Evolutionary conservation across 176 grass and related monocot species (phyloP).

Genomic region (Elaeis guineensis): DNA sequence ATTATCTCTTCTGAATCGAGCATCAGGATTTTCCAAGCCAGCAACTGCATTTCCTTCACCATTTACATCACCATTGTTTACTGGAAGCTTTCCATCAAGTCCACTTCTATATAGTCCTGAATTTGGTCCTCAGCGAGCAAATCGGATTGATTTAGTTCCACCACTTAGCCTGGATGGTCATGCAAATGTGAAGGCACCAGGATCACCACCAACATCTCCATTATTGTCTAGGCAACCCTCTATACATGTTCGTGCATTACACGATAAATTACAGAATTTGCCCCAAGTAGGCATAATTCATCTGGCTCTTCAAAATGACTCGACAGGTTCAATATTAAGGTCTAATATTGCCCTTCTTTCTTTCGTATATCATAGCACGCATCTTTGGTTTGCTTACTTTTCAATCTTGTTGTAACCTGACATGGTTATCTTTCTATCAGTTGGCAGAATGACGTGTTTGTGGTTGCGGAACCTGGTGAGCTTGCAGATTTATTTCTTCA

Average conservation of each 20-base stretch:
- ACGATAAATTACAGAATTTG: slow-evolving; percentile 92
- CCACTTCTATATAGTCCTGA: slow-evolving; percentile 93
- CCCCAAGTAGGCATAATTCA: slow-evolving; percentile 95
- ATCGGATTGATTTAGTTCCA: slow-evolving; percentile 76
- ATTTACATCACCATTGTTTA: slow-evolving; percentile 89
- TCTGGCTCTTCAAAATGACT: slow-evolving; percentile 93
- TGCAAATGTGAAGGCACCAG: slow-evolving; percentile 30
- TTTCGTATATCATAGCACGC: not conserved
- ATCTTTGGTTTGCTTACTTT: slow-evolving; percentile 6
- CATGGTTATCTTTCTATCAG: slow-evolving; percentile 30
- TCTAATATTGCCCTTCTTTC: slow-evolving; percentile 17
- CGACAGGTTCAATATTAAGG: slow-evolving; percentile 88
- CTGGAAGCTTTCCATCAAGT: slow-evolving; percentile 96
- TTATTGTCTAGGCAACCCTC: slow-evolving; percentile 55
- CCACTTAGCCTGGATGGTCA: slow-evolving; percentile 91
- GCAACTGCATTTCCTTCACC: slow-evolving; percentile 52
- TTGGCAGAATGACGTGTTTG: slow-evolving; percentile 99
- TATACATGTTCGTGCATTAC: slow-evolving; percentile 53
- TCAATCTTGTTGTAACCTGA: not conserved
- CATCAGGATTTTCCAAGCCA: slow-evolving; percentile 70
- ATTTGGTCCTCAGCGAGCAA: slow-evolving; percentile 50
- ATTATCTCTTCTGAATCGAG: slow-evolving; percentile 53
- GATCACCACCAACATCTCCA: slow-evolving; percentile 68
- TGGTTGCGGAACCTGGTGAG: slow-evolving; percentile 93
- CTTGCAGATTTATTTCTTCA: slow-evolving; percentile 86